Evolutionary conservation across 2,329 filamentous ascomycete species (phyloP).

Genomic region (Ampelomyces quisqualis): DNA sequence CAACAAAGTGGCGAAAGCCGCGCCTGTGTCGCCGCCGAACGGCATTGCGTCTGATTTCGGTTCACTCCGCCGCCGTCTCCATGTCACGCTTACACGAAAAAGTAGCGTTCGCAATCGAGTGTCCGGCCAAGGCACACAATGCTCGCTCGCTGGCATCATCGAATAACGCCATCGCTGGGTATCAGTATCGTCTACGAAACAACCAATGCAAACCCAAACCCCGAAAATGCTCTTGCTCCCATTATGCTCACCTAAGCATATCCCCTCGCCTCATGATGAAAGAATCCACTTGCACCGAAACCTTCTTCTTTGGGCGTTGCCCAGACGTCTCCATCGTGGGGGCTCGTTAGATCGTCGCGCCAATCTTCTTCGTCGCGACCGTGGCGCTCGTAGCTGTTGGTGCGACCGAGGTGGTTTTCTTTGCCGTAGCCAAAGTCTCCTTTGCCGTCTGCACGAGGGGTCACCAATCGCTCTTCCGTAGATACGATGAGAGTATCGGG

Average conservation of each 20-base stretch:
- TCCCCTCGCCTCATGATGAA: slow-evolving; percentile 6
- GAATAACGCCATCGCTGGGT: neutral
- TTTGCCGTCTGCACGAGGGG: slow-evolving; percentile 24
- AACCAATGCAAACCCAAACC: neutral
- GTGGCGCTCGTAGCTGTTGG: slow-evolving; percentile 7
- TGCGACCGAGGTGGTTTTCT: neutral
- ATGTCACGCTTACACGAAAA: too few species aligned
- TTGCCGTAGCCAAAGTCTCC: slow-evolving; percentile 4
- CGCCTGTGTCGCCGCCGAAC: too few species aligned
- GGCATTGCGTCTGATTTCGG: too few species aligned
- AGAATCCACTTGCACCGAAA: slow-evolving; percentile 26
- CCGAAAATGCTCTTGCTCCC: neutral
- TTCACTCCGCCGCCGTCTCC: too few species aligned
- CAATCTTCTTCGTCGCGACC: slow-evolving; percentile 10
- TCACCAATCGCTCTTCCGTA: slow-evolving; percentile 28
- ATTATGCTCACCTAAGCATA: slow-evolving; percentile 1
- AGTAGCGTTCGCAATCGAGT: too few species aligned
- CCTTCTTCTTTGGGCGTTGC: slow-evolving; percentile 44
- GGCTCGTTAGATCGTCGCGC: slow-evolving; percentile 26
- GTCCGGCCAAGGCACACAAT: slow-evolving; percentile 1
- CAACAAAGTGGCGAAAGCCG: too few species aligned
- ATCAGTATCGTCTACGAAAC: slow-evolving; percentile 2
- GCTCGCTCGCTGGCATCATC: neutral
- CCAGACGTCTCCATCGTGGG: slow-evolving; percentile 30
- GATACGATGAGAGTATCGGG: slow-evolving; percentile 29